Percentiles rank a stretch among this genome's conserved stretches.
Evolutionary conservation across 148 eudicot genomes (phyloP).

Genomic region (Simmondsia chinensis): DNA sequence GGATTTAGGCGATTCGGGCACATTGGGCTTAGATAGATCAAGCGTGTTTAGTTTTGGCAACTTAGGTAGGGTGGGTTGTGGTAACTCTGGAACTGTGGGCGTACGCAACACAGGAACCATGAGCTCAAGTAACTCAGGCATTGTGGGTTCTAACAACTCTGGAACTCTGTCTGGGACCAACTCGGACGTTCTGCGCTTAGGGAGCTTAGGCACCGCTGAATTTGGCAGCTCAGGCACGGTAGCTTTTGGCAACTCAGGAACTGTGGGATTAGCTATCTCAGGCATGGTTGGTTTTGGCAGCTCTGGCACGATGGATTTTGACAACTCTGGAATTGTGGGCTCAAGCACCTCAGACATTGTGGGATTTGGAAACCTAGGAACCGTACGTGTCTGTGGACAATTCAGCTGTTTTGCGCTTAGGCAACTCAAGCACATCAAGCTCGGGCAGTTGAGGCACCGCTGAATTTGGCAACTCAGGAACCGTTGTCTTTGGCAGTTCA

Average conservation of each 20-base stretch:
- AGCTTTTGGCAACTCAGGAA: constrained; percentile 5
- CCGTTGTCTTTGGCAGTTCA: neutral
- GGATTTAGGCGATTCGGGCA: neutral
- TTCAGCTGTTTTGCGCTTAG: too few relatives aligned
- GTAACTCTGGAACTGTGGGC: neutral
- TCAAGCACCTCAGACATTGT: constrained; percentile 2
- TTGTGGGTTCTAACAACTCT: constrained; percentile 1
- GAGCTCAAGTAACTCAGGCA: constrained; percentile 2
- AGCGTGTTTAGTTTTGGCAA: constrained; percentile 1
- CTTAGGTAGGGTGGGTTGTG: constrained; percentile 4
- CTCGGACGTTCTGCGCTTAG: too few relatives aligned
- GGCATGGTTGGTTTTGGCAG: neutral
- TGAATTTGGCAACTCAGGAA: constrained; percentile 3
- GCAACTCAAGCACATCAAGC: neutral
- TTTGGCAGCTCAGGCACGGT: neutral
- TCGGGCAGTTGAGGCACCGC: neutral
- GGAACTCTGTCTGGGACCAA: too few relatives aligned
- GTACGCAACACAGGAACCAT: neutral
- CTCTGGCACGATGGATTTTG: constrained; percentile 3
- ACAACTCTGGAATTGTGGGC: neutral
- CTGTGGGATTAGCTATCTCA: neutral
- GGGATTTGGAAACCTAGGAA: constrained; percentile 1
- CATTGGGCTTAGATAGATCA: constrained; percentile 1
- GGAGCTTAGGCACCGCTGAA: neutral
- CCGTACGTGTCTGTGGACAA: neutral